Conservation (phyloP, 257 asterid species). For the Solanum sitiens region DNA sequence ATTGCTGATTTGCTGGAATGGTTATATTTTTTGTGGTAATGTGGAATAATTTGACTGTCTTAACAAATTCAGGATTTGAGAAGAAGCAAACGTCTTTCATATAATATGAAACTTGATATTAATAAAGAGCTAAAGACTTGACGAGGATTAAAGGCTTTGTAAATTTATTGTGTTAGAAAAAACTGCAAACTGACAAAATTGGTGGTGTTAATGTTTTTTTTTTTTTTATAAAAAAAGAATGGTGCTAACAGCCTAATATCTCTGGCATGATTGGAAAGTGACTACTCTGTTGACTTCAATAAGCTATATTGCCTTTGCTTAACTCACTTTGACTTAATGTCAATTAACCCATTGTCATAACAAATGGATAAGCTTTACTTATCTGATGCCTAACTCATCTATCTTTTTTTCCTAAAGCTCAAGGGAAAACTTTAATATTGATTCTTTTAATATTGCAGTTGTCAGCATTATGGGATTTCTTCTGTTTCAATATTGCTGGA, state of each 20-base stretch:
- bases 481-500: constrained; percentile 85
- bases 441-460: constrained; percentile 39
- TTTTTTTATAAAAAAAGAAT: background rate
- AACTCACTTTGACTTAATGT: background rate
- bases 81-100: background rate
- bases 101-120: background rate
- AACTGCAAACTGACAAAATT: background rate
- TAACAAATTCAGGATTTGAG: background rate
- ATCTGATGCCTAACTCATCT: background rate
- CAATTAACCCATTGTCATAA: background rate
- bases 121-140: background rate
- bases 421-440: background rate
- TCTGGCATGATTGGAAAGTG: background rate
- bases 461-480: constrained; percentile 94
- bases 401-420: background rate
- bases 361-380: background rate
- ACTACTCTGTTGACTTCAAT: background rate
- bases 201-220: background rate
- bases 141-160: background rate
- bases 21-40: background rate
- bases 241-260: background rate
- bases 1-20: background rate
- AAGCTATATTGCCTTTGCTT: background rate
- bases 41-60: background rate
- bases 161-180: background rate